Evolutionary conservation across 768 basidiomycete genomes (phyloP).

Genomic region (Termitomyces sp.): DNA sequence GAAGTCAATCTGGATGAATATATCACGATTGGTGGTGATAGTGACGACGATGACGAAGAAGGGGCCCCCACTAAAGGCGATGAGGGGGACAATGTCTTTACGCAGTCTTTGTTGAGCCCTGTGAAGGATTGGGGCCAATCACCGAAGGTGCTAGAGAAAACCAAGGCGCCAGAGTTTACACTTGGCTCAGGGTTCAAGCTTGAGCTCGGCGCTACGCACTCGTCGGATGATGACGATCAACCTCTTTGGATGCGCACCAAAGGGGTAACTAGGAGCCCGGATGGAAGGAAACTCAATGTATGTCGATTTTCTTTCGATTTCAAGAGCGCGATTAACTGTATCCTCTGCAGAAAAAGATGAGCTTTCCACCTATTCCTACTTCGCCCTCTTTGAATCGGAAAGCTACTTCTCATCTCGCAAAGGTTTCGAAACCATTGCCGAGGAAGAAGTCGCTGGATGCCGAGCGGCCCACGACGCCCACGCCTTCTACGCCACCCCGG

Average conservation of each 20-base stretch:
- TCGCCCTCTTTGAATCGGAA: slow-evolving; percentile 48
- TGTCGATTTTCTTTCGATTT: slow-evolving; percentile 8
- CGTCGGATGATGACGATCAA: slow-evolving; percentile 29
- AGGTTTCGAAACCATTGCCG: slow-evolving; percentile 20
- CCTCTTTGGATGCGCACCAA: slow-evolving; percentile 28
- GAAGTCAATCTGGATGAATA: slow-evolving; percentile 17
- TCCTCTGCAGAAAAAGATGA: slow-evolving; percentile 31
- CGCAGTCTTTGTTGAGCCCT: slow-evolving; percentile 36
- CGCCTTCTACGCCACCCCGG: slow-evolving; percentile 23
- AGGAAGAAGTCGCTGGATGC: slow-evolving; percentile 11
- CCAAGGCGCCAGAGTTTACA: slow-evolving; percentile 23
- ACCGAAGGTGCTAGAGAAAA: slow-evolving; percentile 24
- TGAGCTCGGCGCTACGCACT: slow-evolving; percentile 26
- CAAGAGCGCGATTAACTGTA: slow-evolving; percentile 14
- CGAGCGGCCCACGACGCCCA: slow-evolving; percentile 15
- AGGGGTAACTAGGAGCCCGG: slow-evolving; percentile 25
- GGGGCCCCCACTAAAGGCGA: slow-evolving; percentile 22
- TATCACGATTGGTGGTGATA: slow-evolving; percentile 22
- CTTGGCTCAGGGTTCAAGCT: slow-evolving; percentile 42
- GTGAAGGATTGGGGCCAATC: slow-evolving; percentile 44
- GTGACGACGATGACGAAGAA: slow-evolving; percentile 26
- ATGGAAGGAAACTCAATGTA: slow-evolving; percentile 26
- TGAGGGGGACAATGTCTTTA: slow-evolving; percentile 33
- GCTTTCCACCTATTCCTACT: slow-evolving; percentile 40
- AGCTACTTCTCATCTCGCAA: slow-evolving; percentile 13